These are phyloP conservation scores for Euptelea pleiosperma DNA, from an alignment of 164 flowering plant genomes.

Conservation along the genomic window DNA sequence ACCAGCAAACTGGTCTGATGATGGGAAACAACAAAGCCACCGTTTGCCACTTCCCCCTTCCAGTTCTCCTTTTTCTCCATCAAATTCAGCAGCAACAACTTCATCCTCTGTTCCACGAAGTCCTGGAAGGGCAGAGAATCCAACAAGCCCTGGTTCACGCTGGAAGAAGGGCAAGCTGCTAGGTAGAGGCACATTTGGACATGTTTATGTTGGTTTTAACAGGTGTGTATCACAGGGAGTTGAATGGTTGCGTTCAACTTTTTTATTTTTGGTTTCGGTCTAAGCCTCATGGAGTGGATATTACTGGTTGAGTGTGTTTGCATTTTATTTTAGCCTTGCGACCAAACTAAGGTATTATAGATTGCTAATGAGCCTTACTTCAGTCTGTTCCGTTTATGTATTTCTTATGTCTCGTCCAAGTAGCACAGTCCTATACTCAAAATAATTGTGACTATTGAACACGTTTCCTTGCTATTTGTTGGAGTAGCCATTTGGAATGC, in stretches of 20 bases:
- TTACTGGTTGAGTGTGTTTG: background rate
- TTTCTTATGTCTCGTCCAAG: background rate
- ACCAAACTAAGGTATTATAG: background rate
- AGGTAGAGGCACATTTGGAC: constrained; percentile 95
- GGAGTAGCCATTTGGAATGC: background rate
- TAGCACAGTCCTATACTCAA: too few relatives aligned
- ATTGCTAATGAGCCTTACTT: background rate
- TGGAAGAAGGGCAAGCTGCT: constrained; percentile 92
- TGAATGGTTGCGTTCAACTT: background rate
- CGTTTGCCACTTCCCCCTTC: constrained; percentile 86
- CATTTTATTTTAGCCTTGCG: constrained; percentile 1
- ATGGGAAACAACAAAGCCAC: constrained; percentile 80
- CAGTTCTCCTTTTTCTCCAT: constrained; percentile 57
- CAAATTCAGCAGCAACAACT: constrained; percentile 58
- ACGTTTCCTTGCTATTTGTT: background rate
- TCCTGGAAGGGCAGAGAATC: constrained; percentile 82
- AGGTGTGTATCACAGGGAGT: constrained; percentile 37
- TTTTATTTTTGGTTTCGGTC: background rate
- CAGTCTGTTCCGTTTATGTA: background rate
- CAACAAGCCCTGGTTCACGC: constrained; percentile 73
- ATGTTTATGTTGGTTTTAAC: constrained; percentile 89
- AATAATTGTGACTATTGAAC: too few relatives aligned
- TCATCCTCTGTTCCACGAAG: constrained; percentile 89
- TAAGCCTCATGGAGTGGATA: background rate
- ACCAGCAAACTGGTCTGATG: constrained; percentile 62